Conservation (phyloP, 208 protist genomes). For the Porcisia deanei region DNA sequence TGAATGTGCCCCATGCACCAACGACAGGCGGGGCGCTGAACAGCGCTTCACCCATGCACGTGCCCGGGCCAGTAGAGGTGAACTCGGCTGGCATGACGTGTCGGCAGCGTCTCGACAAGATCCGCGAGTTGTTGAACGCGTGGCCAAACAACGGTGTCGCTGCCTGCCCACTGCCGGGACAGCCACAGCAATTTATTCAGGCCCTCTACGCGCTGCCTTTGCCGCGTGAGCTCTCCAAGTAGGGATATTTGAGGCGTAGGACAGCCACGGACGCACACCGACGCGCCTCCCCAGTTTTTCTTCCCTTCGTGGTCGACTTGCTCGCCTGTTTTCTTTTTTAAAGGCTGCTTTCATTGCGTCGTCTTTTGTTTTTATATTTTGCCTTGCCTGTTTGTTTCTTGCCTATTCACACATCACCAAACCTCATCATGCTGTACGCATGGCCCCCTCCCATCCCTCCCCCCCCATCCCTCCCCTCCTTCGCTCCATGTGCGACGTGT, state of each 20-base stretch:
- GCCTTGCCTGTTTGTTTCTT: neutral
- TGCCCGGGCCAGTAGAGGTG: constrained; percentile 55
- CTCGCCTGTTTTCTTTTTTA: neutral
- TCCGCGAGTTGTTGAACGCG: constrained; percentile 51
- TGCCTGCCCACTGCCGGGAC: constrained; percentile 35
- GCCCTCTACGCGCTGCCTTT: constrained; percentile 55
- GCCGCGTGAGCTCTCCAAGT: constrained; percentile 48
- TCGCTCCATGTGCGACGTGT: no score
- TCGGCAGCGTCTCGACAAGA: constrained; percentile 41
- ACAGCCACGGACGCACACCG: neutral
- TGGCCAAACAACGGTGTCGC: constrained; percentile 59
- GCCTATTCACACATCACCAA: no score
- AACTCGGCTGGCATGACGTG: constrained; percentile 55
- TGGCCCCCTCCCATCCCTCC: no score
- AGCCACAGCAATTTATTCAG: constrained; percentile 48
- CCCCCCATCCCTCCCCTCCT: neutral
- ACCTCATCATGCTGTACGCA: no score
- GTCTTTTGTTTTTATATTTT: neutral
- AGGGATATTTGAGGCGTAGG: neutral
- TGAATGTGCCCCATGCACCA: constrained; percentile 52
- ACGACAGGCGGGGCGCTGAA: constrained; percentile 12
- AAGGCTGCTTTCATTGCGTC: neutral
- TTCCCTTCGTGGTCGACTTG: no score
- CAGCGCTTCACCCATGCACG: constrained; percentile 13
- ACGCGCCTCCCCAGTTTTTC: neutral